Base-by-base conservation (phyloP, 2,329 filamentous ascomycete genomes). In the Colletotrichum noveboracense region DNA sequence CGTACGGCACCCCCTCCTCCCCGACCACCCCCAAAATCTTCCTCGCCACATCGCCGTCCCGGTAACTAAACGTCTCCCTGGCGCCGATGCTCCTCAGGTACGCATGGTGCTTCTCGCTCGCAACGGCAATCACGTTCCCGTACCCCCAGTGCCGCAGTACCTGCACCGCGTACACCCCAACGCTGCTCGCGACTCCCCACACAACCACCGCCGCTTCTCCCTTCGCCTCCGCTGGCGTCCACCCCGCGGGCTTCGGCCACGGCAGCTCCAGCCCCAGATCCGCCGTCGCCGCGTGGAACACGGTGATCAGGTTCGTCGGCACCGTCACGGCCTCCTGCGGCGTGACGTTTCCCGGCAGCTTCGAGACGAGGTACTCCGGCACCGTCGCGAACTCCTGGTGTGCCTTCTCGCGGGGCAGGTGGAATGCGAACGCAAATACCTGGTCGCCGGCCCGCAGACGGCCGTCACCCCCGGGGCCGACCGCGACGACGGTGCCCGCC, bases 251-350 rank as follows among this genome's bases (percentile, higher is more conserved):
- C 58, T 87, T 87, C 1, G 91, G 91, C 90, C 91, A 93, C 0
- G 91, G 90, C 2, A 91, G 84, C 55, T 87, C 85, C 18, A 93
- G 80, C 0, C 82, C 84, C 16, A 93, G 82, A 75, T 93, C 90
- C 2, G 75, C 76, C 4, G 81, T 84, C 7, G 89, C 80, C 8
- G 89, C 84, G 78, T 93, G 90, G 80, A 92, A 90, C 9, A 89
- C 89, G 0, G 91, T 93, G 38, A 93, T 88, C 30, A 91, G 81
- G 77, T 92, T 93, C 66, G 89, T 89, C 0, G 90, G 88, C 7
- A 92, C 80, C 0, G 90, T 91, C 10, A 87, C 88, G 4, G 89
- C 90, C 76, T 88, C 85, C 64, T 86, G 79, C 28, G 87, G 79
- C 1, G 84, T 84, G 30, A 88, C 79, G 36, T 82, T 84, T 8